Evolutionary conservation across 768 basidiomycete genomes (phyloP).

Genomic region (Pisolithus sp.): DNA sequence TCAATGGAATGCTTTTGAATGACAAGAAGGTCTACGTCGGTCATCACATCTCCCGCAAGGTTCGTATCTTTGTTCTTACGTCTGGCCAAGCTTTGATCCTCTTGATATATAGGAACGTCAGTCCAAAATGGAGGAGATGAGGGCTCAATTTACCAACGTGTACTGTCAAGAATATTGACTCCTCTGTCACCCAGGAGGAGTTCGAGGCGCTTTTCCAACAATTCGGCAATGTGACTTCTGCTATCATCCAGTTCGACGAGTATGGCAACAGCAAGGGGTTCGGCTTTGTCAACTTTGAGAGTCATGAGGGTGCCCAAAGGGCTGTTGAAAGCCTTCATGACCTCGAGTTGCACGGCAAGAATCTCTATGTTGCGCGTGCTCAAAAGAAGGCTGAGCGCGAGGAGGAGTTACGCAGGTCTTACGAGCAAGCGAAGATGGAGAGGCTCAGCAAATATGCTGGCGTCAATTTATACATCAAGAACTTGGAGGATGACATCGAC

Average conservation of each 20-base stretch:
- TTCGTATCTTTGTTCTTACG: slow-evolving; percentile 22
- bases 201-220: slow-evolving; percentile 74
- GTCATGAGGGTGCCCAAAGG: slow-evolving; percentile 84
- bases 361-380: slow-evolving; percentile 91
- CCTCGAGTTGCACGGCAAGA: slow-evolving; percentile 74
- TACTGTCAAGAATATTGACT: slow-evolving; percentile 96
- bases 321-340: slow-evolving; percentile 92
- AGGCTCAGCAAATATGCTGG: slow-evolving; percentile 97
- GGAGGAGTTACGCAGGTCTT: slow-evolving; percentile 87
- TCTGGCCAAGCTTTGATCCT: neutral
- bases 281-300: slow-evolving; percentile 95
- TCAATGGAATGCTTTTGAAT: slow-evolving; percentile 98
- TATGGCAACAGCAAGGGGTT: slow-evolving; percentile 94
- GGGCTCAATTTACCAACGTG: slow-evolving; percentile 94
- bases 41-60: slow-evolving; percentile 95
- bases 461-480: slow-evolving; percentile 99
- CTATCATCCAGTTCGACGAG: slow-evolving; percentile 77
- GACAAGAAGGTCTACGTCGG: slow-evolving; percentile 99
- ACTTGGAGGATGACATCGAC: slow-evolving; percentile 95
- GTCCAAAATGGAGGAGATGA: slow-evolving; percentile 98
- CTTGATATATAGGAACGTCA: slow-evolving; percentile 70
- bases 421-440: slow-evolving; percentile 96
- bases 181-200: slow-evolving; percentile 77
- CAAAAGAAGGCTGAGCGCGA: slow-evolving; percentile 99
- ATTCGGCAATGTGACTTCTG: slow-evolving; percentile 85